Evolutionary conservation across 1,284 basidiomycete species (phyloP).

Genomic region (Malassezia japonica): DNA sequence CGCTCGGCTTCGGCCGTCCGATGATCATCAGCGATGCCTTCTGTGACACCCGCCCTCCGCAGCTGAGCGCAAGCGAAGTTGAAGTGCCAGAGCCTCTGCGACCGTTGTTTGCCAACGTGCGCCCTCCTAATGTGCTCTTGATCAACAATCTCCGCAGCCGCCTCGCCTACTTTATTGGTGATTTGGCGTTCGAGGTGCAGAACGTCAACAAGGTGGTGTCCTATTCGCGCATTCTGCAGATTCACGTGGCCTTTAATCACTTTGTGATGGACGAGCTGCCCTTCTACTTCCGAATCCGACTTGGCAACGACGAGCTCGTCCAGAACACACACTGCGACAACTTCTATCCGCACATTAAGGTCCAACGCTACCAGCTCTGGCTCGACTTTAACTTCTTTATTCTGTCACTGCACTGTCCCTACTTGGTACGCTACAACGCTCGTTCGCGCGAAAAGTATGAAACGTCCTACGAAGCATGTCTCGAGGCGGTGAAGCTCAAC

Average conservation of each 20-base stretch:
- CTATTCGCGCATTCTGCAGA: conserved; percentile 29
- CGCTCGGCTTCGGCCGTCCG: conserved; percentile 32
- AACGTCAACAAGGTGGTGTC: conserved; percentile 22
- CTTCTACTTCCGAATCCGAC: conserved; percentile 25
- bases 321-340: conserved; percentile 29
- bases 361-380: conserved; percentile 36
- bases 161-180: conserved; percentile 1
- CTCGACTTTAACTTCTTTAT: conserved; percentile 35
- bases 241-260: conserved; percentile 24
- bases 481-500: conserved; percentile 32
- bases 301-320: conserved; percentile 20
- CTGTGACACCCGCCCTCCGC: conserved; percentile 32
- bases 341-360: conserved; percentile 27
- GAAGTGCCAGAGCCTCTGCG: conserved; percentile 1
- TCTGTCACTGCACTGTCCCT: conserved; percentile 34
- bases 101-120: not conserved
- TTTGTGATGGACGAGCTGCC: conserved; percentile 23
- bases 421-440: conserved; percentile 29
- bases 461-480: conserved; percentile 28
- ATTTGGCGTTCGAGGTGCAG: conserved; percentile 16
- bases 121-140: conserved; percentile 2
- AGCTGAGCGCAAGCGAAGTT: conserved; percentile 15
- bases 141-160: conserved; percentile 3
- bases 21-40: conserved; percentile 33
- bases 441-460: conserved; percentile 21